Percentiles rank a stretch among this genome's conserved stretches.
Evolutionary conservation across 257 asterid genomes (phyloP).

Genomic region (Lithospermum erythrorhizon): DNA sequence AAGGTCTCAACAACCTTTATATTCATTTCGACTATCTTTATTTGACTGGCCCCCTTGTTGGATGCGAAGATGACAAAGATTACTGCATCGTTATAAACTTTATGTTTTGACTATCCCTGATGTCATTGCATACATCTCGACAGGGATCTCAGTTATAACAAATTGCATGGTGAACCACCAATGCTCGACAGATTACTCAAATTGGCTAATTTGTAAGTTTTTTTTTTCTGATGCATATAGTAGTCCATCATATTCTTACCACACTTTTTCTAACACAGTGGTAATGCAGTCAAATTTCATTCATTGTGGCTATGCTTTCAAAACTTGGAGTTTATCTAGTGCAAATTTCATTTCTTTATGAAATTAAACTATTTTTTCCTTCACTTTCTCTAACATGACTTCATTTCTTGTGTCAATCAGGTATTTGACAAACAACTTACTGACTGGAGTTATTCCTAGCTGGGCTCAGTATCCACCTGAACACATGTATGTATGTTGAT

Average conservation of each 20-base stretch:
- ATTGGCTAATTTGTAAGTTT: constrained; percentile 27
- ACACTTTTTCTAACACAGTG: too few species aligned
- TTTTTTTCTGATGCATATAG: neutral
- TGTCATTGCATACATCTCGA: constrained; percentile 8
- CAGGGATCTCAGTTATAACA: constrained; percentile 64
- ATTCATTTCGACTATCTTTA: neutral
- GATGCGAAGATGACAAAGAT: too few species aligned
- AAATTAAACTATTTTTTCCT: too few species aligned
- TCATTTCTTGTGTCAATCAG: constrained; percentile 15
- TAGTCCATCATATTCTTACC: too few species aligned
- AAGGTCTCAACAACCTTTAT: too few species aligned
- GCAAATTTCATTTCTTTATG: too few species aligned
- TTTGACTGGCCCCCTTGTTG: neutral
- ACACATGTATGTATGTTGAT: constrained; percentile 12
- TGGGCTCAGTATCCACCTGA: constrained; percentile 21
- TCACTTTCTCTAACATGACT: too few species aligned
- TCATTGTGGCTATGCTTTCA: too few species aligned
- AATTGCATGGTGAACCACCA: constrained; percentile 36
- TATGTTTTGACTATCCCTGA: too few species aligned
- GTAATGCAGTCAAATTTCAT: too few species aligned
- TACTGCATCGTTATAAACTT: neutral
- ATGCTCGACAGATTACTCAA: constrained; percentile 8
- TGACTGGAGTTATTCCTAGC: constrained; percentile 31
- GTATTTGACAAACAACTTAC: constrained; percentile 39
- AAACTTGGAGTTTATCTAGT: too few species aligned